A percentile compares a stretch with the other conserved stretches of the same genome.
Conservation (phyloP, 768 basidiomycete species). For the Podaxis sp. region DNA sequence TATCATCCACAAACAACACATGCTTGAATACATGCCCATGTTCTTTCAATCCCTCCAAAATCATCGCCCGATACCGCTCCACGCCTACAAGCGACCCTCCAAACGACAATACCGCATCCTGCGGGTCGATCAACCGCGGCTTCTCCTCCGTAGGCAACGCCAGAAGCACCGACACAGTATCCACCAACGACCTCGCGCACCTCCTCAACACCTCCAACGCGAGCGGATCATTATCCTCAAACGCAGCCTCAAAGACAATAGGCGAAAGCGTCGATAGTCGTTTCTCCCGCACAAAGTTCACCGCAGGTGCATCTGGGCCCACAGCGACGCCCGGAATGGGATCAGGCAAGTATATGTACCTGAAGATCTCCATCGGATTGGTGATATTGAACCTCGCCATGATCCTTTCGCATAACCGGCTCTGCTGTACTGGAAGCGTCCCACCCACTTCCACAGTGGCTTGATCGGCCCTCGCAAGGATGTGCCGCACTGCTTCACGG, state of each 20-base stretch:
- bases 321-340: slow-evolving; percentile 27
- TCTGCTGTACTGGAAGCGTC: slow-evolving; percentile 25
- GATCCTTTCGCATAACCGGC: slow-evolving; percentile 43
- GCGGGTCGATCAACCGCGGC: slow-evolving; percentile 45
- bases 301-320: slow-evolving; percentile 11
- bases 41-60: slow-evolving; percentile 55
- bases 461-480: slow-evolving; percentile 56
- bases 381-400: slow-evolving; percentile 56
- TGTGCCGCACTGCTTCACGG: slow-evolving; percentile 68
- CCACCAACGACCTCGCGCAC: slow-evolving; percentile 54
- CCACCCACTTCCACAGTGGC: slow-evolving; percentile 40
- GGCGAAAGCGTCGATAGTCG: slow-evolving; percentile 74
- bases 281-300: slow-evolving; percentile 56
- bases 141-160: slow-evolving; percentile 31
- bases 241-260: slow-evolving; percentile 76
- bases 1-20: slow-evolving; percentile 69
- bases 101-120: slow-evolving; percentile 67
- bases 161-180: slow-evolving; percentile 57
- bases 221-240: slow-evolving; percentile 63
- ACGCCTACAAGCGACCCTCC: slow-evolving; percentile 76
- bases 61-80: slow-evolving; percentile 53
- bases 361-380: slow-evolving; percentile 62
- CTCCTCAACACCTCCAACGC: slow-evolving; percentile 58
- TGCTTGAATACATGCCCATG: slow-evolving; percentile 64
- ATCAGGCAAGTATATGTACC: slow-evolving; percentile 65